Conservation (phyloP, 768 basidiomycete genomes). For the Lenzites betulinus region DNA sequence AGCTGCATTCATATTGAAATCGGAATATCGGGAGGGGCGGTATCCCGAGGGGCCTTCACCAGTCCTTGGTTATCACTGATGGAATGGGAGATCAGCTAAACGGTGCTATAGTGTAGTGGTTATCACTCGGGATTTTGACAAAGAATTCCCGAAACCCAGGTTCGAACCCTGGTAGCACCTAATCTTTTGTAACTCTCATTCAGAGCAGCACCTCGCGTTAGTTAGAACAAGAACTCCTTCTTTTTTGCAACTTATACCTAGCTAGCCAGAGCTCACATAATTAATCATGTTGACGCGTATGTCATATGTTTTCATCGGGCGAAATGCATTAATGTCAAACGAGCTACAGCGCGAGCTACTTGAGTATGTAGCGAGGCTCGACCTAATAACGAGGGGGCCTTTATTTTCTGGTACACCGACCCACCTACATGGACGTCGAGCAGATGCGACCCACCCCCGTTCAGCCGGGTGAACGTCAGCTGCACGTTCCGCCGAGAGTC, state of each 20-base stretch:
- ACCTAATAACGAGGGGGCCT: no score
- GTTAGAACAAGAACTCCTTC: no score
- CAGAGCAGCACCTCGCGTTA: no score
- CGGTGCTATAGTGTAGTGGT: slow-evolving; percentile 26
- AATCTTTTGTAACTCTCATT: background rate
- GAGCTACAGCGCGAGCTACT: no score
- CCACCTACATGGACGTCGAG: slow-evolving; percentile 11
- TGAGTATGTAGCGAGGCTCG: no score
- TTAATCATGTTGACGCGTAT: no score
- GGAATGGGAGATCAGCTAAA: background rate
- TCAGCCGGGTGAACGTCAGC: slow-evolving; percentile 16
- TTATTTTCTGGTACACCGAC: background rate
- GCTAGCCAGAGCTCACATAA: no score
- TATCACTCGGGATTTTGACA: slow-evolving; percentile 25
- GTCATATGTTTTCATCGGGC: no score
- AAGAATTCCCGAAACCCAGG: slow-evolving; percentile 22
- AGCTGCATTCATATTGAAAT: background rate
- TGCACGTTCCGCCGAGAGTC: slow-evolving; percentile 13
- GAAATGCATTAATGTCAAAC: no score
- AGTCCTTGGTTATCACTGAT: background rate
- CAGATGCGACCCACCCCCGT: background rate
- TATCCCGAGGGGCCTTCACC: background rate
- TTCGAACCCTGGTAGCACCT: slow-evolving; percentile 27
- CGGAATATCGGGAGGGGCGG: background rate
- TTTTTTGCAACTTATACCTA: no score